Evolutionary conservation across 2,329 filamentous ascomycete species (phyloP).

Genomic region (Penicillium sp.): DNA sequence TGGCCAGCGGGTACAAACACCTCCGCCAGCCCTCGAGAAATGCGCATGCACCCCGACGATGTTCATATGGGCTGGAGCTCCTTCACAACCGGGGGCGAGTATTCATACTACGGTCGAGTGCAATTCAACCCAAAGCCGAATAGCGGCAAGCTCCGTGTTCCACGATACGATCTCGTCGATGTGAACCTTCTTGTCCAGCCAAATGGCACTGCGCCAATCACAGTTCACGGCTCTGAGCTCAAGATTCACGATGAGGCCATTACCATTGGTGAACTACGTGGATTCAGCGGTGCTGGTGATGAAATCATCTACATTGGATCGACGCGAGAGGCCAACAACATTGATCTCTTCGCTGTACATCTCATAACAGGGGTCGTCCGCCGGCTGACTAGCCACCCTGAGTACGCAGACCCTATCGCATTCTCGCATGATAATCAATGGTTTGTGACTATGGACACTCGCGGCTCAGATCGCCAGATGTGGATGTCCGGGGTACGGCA

Average conservation of each 20-base stretch:
- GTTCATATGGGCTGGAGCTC: slow-evolving; percentile 47
- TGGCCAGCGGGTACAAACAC: slow-evolving; percentile 38
- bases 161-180: slow-evolving; percentile 45
- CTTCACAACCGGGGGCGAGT: slow-evolving; percentile 30
- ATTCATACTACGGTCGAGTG: slow-evolving; percentile 41
- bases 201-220: slow-evolving; percentile 20
- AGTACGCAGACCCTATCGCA: slow-evolving; percentile 15
- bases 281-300: slow-evolving; percentile 14
- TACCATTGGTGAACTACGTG: slow-evolving; percentile 14
- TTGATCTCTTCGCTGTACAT: slow-evolving; percentile 15
- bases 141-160: slow-evolving; percentile 28
- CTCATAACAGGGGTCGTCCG: slow-evolving; percentile 13
- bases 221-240: slow-evolving; percentile 28
- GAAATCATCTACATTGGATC: slow-evolving; percentile 16
- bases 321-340: slow-evolving; percentile 14
- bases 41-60: slow-evolving; percentile 51
- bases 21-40: slow-evolving; percentile 40
- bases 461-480: slow-evolving; percentile 16
- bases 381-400: slow-evolving; percentile 16
- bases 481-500: slow-evolving; percentile 18
- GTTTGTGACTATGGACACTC: slow-evolving; percentile 17
- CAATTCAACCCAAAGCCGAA: slow-evolving; percentile 42
- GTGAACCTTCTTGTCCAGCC: slow-evolving; percentile 40
- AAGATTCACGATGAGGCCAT: slow-evolving; percentile 6
- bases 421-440: slow-evolving; percentile 15